Percentiles rank a stretch among this genome's conserved stretches.
These are phyloP conservation scores for Oryza punctata DNA, from an alignment of 176 grass and related monocot species.

Conservation along the genomic window DNA sequence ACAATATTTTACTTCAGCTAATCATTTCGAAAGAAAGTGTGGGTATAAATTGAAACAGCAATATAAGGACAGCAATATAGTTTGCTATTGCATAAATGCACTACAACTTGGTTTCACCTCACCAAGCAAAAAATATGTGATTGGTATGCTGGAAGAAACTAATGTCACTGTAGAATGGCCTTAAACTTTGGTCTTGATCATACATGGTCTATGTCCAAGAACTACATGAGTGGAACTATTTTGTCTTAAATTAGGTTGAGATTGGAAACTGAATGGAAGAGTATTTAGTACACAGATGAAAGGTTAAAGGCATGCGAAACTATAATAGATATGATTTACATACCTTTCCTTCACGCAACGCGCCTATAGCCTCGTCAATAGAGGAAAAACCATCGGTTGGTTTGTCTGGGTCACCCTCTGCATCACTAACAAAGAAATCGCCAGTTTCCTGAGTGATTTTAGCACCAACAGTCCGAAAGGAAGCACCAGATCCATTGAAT, in stretches of 20 bases:
- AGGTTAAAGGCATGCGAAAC: not conserved
- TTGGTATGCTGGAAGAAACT: not conserved
- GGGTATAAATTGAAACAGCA: too few relatives aligned
- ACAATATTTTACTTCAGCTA: not conserved
- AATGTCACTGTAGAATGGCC: not conserved
- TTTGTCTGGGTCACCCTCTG: conserved; percentile 77
- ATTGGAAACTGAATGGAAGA: not conserved
- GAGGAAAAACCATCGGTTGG: conserved; percentile 81
- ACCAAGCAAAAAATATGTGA: not conserved
- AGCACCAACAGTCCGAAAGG: conserved; percentile 71
- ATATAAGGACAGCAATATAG: too few relatives aligned
- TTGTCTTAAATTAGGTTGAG: not conserved
- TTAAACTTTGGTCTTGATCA: not conserved
- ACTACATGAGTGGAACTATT: not conserved
- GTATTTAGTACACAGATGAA: not conserved
- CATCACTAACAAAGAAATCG: conserved; percentile 87
- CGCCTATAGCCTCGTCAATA: conserved; percentile 65
- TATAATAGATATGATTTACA: not conserved
- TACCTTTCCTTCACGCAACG: conserved; percentile 75
- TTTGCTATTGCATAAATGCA: too few relatives aligned
- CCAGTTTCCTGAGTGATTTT: conserved; percentile 87
- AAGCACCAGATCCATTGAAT: conserved; percentile 34
- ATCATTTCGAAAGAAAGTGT: not conserved
- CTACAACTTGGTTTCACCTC: not conserved
- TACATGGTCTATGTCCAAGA: not conserved